Conservation (phyloP, 1,284 basidiomycete species). For the Schizophyllum commune region DNA sequence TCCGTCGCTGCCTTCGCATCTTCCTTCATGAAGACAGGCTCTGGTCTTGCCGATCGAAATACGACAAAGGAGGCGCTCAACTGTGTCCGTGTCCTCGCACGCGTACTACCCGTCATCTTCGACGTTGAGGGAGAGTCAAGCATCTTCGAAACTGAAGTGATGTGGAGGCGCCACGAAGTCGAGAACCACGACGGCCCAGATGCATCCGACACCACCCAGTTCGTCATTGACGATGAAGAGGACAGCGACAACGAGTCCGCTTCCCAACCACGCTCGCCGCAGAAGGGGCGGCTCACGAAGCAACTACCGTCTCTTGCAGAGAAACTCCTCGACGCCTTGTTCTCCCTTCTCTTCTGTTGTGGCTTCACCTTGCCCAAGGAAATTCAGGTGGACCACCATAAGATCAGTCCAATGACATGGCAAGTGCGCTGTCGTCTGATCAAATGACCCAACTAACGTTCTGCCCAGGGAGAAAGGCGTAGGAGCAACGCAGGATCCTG, state of each 20-base stretch:
- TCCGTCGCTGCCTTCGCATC: slow-evolving; percentile 62
- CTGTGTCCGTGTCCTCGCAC: slow-evolving; percentile 77
- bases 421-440: slow-evolving; percentile 24
- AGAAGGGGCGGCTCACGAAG: slow-evolving; percentile 28
- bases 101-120: slow-evolving; percentile 83
- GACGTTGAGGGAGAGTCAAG: slow-evolving; percentile 71
- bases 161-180: slow-evolving; percentile 62
- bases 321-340: slow-evolving; percentile 65
- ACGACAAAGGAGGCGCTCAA: slow-evolving; percentile 82
- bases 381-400: slow-evolving; percentile 72
- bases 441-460: slow-evolving; percentile 2
- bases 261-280: slow-evolving; percentile 17
- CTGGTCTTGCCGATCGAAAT: slow-evolving; percentile 46
- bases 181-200: slow-evolving; percentile 26
- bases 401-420: slow-evolving; percentile 85
- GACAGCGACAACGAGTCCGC: slow-evolving; percentile 38
- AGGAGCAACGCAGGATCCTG: slow-evolving; percentile 72
- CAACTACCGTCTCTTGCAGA: slow-evolving; percentile 71
- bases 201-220: slow-evolving; percentile 43
- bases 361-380: slow-evolving; percentile 82
- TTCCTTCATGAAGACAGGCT: slow-evolving; percentile 54
- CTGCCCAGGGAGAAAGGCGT: slow-evolving; percentile 83
- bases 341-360: slow-evolving; percentile 86
- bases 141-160: slow-evolving; percentile 59
- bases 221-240: slow-evolving; percentile 80